Evolutionary conservation across 768 basidiomycete species (phyloP), one percentile per base, ranked within the genome.

Genomic region (Pulveroboletus frians): DNA sequence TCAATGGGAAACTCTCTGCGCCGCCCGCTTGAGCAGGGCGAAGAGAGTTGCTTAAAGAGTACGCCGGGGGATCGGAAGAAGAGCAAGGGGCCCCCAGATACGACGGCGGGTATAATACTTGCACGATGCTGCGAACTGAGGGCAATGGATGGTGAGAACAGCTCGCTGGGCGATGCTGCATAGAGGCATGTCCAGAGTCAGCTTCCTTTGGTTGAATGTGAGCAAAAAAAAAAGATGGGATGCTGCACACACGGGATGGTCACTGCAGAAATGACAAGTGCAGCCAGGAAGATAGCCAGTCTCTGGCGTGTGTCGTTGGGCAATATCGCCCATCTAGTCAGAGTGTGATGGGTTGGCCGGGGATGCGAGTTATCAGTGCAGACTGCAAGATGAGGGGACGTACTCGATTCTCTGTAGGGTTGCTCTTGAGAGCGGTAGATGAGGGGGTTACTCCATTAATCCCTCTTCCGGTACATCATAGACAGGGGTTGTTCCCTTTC

Each of bases 51-150:
- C 39, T 42, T 29, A 11, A 35, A n/a, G 42, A 53, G 26, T 64
- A 64, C 6, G 60, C 47, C 9, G 63, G 65, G 2, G 63, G 67
- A 17, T 49, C 39, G 39, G 52, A 50, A 40, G 43, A 38, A 18
- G 49, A 35, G 37, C 37, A 17, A 29, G 42, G 41, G 10, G 15
- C 38, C 43, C 41, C 53, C 40, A 49, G 32, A 50, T 54, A 59
- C 15, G 61, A 58, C 0, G 58, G 52, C 5, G 65, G 52, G 39
- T 69, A 69, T 10, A 69, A 36, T 5, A 66, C 52, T n/a, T 66
- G 53, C 29, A 64, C 46, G 30, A 67, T 37, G 32, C 51, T 59
- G 20, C 50, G 48, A 17, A 52, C 52, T 1, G 66, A 49, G 42
- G 66, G 64, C 36, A 64, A 21, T 7, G 39, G 40, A 26, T 7